Evolutionary conservation across 177 flowering plant genomes (phyloP), one percentile per base, ranked within the genome.

Genomic region (Vitis hybrid): DNA sequence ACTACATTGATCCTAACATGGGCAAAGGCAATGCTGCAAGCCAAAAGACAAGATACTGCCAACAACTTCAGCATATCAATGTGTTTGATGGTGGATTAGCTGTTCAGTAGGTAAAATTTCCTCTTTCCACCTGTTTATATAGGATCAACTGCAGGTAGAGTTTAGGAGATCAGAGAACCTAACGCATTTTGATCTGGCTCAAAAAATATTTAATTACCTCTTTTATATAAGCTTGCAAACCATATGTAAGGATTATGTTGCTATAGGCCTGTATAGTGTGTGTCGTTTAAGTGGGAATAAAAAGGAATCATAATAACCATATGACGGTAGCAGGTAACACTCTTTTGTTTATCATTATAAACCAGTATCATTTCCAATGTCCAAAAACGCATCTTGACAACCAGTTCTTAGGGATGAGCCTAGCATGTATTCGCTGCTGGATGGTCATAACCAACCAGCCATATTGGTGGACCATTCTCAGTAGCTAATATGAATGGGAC

Each of bases 21-120:
- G 26, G 48, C 10, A 6, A 45, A 64, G 26, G 5, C 40, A 4
- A 75, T 32, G 50, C 75, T 17, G 34, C 75, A 71, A 63, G 71
- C 34, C 58, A 75, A 18, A 23, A 77, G 26, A 48, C 65, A 60
- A 63, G 72, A 70, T 34, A 75, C 40, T 15, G 54, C 65, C 17
- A 58, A 9, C 60, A 70, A 70, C 66, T 68, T 80, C 67, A 64
- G 77, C 67, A 14, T 58, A 8, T 9, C 56, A 49, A 6, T 66
- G 10, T 30, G 5, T 10, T n/a, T 62, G 32, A 34, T 14, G 17
- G 13, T 10, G 9, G 56, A 45, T 48, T 60, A 70, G 68, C 51
- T 67, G 34, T 55, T n/a, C 23, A 49, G 64, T 61, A 45, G 49
- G 64, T 59, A 34, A 70, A 52, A 55, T 54, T 62, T 13, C 62